phyloP scores from a whole-genome alignment of 805 yeast genomes.

The Cephaloascus albidus region DNA sequence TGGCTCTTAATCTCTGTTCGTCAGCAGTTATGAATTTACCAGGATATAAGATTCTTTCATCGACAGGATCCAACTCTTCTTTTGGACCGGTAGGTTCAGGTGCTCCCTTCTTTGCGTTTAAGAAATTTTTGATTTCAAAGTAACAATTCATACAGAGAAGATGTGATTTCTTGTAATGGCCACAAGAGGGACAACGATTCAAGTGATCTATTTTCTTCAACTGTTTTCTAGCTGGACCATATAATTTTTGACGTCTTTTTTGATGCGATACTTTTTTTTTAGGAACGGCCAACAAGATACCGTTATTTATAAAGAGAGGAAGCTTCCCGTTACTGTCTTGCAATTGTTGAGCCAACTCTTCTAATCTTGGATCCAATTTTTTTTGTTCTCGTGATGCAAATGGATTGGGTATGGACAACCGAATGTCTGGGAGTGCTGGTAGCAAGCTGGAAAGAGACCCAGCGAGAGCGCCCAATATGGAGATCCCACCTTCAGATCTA shows the following conservation, averaged over 20 bases:
- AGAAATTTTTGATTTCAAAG: conserved; percentile 63
- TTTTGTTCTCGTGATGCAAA: background rate
- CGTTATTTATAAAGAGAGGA: conserved; percentile 48
- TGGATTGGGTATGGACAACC: conserved; percentile 1
- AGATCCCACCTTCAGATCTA: too few species aligned
- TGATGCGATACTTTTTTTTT: conserved; percentile 87
- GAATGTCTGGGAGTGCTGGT: conserved; percentile 9
- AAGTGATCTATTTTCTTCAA: conserved; percentile 65
- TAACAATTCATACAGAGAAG: conserved; percentile 91
- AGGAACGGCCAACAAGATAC: conserved; percentile 83
- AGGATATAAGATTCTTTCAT: conserved; percentile 62
- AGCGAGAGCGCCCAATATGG: conserved; percentile 1
- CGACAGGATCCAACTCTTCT: conserved; percentile 47
- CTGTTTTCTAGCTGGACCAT: conserved; percentile 79
- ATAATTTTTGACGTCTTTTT: conserved; percentile 75
- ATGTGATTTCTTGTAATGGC: conserved; percentile 83
- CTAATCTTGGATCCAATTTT: conserved; percentile 15
- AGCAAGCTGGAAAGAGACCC: conserved; percentile 4
- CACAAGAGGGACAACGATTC: conserved; percentile 93
- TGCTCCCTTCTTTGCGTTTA: conserved; percentile 43
- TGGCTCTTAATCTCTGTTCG: conserved; percentile 19
- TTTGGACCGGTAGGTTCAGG: conserved; percentile 5
- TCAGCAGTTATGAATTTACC: conserved; percentile 43
- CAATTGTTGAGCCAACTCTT: conserved; percentile 28
- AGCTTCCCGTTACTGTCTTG: conserved; percentile 13